These are phyloP conservation scores for Trichoderma sp. DNA, from an alignment of 2,329 filamentous ascomycete genomes.

Conservation along the genomic window DNA sequence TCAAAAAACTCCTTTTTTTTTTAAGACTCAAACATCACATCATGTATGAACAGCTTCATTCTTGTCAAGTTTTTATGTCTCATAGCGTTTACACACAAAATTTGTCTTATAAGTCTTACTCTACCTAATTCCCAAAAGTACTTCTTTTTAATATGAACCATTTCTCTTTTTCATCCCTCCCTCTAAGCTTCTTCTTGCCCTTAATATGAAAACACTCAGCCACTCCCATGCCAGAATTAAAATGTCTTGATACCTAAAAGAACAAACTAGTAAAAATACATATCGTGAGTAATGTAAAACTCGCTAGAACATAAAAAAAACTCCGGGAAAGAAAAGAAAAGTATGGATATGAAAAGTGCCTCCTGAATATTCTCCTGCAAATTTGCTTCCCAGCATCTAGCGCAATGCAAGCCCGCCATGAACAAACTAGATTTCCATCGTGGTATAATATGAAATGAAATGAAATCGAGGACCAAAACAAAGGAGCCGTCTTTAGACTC, in stretches of 20 bases:
- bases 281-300: slow-evolving; percentile 2
- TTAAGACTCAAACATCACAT: slow-evolving; percentile 3
- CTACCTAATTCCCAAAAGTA: slow-evolving; percentile 2
- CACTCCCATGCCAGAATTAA: not conserved
- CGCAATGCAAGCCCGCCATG: slow-evolving; percentile 12
- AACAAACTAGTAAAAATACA: slow-evolving; percentile 7
- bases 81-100: not conserved
- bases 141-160: not conserved
- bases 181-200: not conserved
- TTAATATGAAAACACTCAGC: not conserved
- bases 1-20: not conserved
- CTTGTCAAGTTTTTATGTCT: not conserved
- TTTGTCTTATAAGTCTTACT: not conserved
- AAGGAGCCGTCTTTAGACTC: not conserved
- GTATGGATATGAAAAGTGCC: not conserved
- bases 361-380: slow-evolving; percentile 2
- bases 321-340: not conserved
- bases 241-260: slow-evolving; percentile 2
- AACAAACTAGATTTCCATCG: slow-evolving; percentile 18
- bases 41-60: not conserved
- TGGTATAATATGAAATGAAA: slow-evolving; percentile 17
- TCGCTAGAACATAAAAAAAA: not conserved
- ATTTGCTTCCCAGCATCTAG: slow-evolving; percentile 8
- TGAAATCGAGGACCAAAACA: not conserved
- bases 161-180: not conserved